Base-by-base conservation (phyloP, 2,329 filamentous ascomycete genomes). In the Paraphaeosphaeria sporulosa region DNA sequence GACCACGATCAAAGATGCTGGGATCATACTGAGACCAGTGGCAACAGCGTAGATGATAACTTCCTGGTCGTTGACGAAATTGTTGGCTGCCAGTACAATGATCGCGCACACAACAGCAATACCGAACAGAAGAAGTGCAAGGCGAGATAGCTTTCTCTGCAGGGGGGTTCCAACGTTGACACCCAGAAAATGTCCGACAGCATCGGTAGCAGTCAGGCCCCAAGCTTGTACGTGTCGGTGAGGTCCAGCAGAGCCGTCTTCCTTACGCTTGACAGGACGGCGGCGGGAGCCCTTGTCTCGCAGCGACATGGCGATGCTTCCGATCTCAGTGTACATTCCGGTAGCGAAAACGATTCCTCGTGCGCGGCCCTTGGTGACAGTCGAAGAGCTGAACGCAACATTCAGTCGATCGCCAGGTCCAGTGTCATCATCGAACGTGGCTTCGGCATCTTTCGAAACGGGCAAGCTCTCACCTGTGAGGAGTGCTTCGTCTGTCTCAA, bases 401-500 rank as follows among this genome's bases (percentile, higher is more conserved):
- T 92, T 92, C 65, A 86, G 80, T 21, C 89, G 86, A 72, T 92
- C 90, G 49, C 89, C 89, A 51, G 90, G 85, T 1, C 87, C 86
- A 23, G 84, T 86, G 6, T 85, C 83, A 34, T 75, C 69, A 3
- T 75, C 71, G 61, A 88, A 89, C 23, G 78, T 78, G 54, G 78
- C 81, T 17, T 88, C 84, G 17, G 86, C 84, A 58, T 86, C 82
- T 74, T 92, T 92, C 76, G 63, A 84, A 58, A 90, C 88, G 55
- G 89, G 86, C 19, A 90, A 76, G 17, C 89, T 90, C 77, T 92
- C 89, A 66, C 89, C 90, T 3, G 89, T 92, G 30, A 92, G 82
- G 30, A 90, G 81, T 12, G 89, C 88, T 73, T 91, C 89, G 60
- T 94, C 91, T 57, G 89, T 90, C 55, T 90, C 90, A 62, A 93